These are phyloP conservation scores for Aphanoascus verrucosus DNA, from an alignment of 2,329 filamentous ascomycete genomes.

Conservation along the genomic window DNA sequence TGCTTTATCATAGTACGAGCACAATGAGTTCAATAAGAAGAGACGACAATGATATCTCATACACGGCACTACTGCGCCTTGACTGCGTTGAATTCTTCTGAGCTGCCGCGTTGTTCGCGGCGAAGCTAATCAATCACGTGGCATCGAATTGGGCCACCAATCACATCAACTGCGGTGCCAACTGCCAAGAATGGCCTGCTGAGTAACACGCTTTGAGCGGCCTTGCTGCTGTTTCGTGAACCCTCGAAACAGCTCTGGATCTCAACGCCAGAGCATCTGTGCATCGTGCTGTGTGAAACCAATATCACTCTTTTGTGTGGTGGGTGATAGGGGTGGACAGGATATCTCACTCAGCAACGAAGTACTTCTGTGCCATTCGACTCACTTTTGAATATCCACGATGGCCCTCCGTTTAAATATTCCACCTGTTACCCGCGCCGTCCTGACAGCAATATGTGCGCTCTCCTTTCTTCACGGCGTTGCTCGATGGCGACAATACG, in stretches of 20 bases:
- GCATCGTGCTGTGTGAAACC: background rate
- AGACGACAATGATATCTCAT: no score
- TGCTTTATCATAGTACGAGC: no score
- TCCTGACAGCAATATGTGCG: slow-evolving; percentile 62
- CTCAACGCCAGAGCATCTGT: background rate
- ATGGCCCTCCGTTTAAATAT: slow-evolving; percentile 82
- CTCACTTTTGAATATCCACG: slow-evolving; percentile 25
- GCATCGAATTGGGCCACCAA: no score
- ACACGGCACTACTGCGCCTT: no score
- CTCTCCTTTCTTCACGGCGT: slow-evolving; percentile 73
- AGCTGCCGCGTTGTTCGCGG: no score
- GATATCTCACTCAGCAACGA: background rate
- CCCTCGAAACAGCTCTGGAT: background rate
- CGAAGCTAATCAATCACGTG: no score
- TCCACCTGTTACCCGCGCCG: slow-evolving; percentile 75
- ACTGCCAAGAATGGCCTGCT: background rate
- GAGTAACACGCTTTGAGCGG: background rate
- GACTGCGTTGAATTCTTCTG: no score
- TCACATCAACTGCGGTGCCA: background rate
- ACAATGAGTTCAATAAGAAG: no score
- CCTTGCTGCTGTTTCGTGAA: background rate
- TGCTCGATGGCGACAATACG: slow-evolving; percentile 51
- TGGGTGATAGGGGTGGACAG: slow-evolving; percentile 1
- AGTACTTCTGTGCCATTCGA: background rate
- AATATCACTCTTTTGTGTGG: slow-evolving; percentile 1